Evolutionary conservation across 345 rosid species (phyloP).

Genomic region (Linum tenue): DNA sequence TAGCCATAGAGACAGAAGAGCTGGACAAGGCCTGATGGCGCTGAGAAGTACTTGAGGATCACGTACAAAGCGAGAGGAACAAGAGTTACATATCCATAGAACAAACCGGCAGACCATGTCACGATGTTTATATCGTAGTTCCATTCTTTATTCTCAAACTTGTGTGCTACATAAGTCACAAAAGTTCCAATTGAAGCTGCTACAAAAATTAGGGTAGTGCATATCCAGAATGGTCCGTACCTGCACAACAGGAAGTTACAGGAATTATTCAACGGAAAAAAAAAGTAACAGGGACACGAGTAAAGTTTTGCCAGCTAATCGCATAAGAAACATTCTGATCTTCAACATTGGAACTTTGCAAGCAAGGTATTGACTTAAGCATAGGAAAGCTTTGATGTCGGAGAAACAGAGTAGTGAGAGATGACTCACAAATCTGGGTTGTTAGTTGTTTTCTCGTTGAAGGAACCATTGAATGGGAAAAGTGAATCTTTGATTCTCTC

Average conservation of each 20-base stretch:
- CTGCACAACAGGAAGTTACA: slow-evolving; percentile 23
- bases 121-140: slow-evolving; percentile 84
- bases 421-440: slow-evolving; percentile 87
- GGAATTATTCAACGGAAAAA: no score
- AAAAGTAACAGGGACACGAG: not conserved
- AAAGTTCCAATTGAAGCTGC: slow-evolving; percentile 91
- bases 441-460: slow-evolving; percentile 69
- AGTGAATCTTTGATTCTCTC: slow-evolving; percentile 90
- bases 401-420: slow-evolving; percentile 6
- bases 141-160: slow-evolving; percentile 73
- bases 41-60: slow-evolving; percentile 93
- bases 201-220: slow-evolving; percentile 85
- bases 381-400: no score
- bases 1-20: slow-evolving; percentile 93
- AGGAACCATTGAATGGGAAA: slow-evolving; percentile 83
- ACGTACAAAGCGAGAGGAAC: slow-evolving; percentile 68
- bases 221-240: slow-evolving; percentile 99
- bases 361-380: slow-evolving; percentile 2
- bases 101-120: slow-evolving; percentile 97
- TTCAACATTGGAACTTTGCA: no score
- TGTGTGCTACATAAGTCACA: slow-evolving; percentile 92
- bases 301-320: not conserved
- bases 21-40: slow-evolving; percentile 88
- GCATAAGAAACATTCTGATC: no score
- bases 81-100: slow-evolving; percentile 76